Evolutionary conservation across 495 filamentous ascomycete genomes (phyloP).

Genomic region (Penicillium crystallinum): DNA sequence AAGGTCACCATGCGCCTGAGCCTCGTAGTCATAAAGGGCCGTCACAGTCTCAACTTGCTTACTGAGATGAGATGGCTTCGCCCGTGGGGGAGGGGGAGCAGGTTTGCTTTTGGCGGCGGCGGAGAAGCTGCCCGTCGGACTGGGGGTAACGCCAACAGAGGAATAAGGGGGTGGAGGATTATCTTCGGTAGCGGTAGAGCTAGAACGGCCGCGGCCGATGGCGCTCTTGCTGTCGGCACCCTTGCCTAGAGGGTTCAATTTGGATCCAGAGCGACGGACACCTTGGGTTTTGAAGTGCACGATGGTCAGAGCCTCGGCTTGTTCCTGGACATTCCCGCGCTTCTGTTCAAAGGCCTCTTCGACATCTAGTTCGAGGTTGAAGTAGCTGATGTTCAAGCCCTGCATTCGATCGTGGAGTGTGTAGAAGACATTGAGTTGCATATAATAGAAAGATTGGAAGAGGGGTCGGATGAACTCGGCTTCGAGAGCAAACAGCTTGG

Average conservation of each 20-base stretch:
- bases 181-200: conserved; percentile 47
- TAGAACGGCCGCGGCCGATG: conserved; percentile 22
- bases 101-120: conserved; percentile 77
- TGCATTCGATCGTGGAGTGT: conserved; percentile 98
- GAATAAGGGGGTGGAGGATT: conserved; percentile 68
- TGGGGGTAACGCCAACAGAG: conserved; percentile 37
- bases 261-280: conserved; percentile 40
- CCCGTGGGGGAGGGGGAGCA: conserved; percentile 85
- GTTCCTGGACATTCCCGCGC: conserved; percentile 78
- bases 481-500: conserved; percentile 87
- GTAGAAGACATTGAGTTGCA: conserved; percentile 99
- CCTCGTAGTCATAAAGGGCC: conserved; percentile 91
- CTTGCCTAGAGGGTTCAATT: conserved; percentile 44
- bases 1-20: conserved; percentile 90
- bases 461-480: conserved; percentile 94
- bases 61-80: conserved; percentile 73
- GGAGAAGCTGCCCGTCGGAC: conserved; percentile 47
- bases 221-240: conserved; percentile 27
- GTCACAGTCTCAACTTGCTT: conserved; percentile 68
- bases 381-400: conserved; percentile 92
- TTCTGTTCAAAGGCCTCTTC: conserved; percentile 87
- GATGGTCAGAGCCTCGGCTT: conserved; percentile 71
- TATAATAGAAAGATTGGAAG: conserved; percentile 99
- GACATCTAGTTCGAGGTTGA: conserved; percentile 83
- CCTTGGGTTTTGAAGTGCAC: conserved; percentile 86